Evolutionary conservation across 352 stramenopile species (phyloP), one percentile per base, ranked within the genome.

Genomic region (Phytophthora ramorum): DNA sequence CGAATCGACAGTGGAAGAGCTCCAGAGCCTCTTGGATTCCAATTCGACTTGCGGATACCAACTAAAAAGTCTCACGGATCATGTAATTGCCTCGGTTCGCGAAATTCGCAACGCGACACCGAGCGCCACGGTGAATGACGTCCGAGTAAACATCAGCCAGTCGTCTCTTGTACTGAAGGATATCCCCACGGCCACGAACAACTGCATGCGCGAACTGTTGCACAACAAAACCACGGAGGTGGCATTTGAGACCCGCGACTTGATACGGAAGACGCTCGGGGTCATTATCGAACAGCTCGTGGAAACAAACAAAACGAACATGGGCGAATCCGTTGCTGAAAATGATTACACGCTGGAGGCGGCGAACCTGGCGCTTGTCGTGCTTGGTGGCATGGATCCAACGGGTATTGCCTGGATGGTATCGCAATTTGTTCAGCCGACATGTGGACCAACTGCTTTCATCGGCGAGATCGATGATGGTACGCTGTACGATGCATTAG

Each of bases 341-440:
- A 37, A 58, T 1, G 64, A 80, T 6, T 81, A 83, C 38, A 61
- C 58, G 16, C 34, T 81, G 2, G 66, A 75, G 19, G 65, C 69
- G 1, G 46, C 73, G 1, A 71, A 84, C 40, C 17, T 83, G 9
- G 78, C 63, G 1, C 53, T 78, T 9, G 45, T 66, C 16, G 61
- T 81, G 7, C 41, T 87, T n/a, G 47, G 65, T 13, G 63, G 51
- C 4, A 58, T 87, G 24, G 78, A 87, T 56, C 73, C 75, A 1
- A 81, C 75, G 1, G 65, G 75, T 7, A 75, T 86, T 24, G 60
- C 61, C 0, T 68, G 72, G 40, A 73, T 86, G 72, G 43, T 75
- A 4, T 61, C 68, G 3, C 63, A 83, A 40, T 86, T 79, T 47
- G 51, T 86, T 8, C 72, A 86, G 40, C 72, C 75, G 26, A 66